Base-by-base conservation (phyloP, 163 green algal genomes). In the Smithsoniella earleae region DNA sequence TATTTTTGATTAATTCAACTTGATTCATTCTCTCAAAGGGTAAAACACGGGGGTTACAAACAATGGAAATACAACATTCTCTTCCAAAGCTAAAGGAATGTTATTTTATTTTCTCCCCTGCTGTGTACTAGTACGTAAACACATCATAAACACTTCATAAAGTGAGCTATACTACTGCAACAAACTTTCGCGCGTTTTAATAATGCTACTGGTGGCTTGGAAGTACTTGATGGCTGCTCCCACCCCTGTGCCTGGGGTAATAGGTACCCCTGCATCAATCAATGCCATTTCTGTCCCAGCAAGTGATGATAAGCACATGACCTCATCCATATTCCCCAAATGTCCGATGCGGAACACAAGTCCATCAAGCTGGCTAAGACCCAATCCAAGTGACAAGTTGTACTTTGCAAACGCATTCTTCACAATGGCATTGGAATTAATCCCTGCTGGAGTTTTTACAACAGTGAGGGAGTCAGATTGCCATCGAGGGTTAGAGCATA, bases 261-360 rank as follows among this genome's bases (percentile, higher is more conserved):
- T 85, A 22, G 52, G 33, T 38, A 93, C 78, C 30, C 93, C 93
- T 1, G 86, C 81, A 54, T 96, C 88, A 18, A 90, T 81, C 77
- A 98, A 83, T 25, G 88, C 84, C 91, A 98, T 96, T 81, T 98
- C 93, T 2, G 86, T 83, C 3, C 92, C 93, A n/a, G 76, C 80
- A 20, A 98, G 78, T 22, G 91, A 93, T 6, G 78, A 80, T 40
- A 83, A 76, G 66, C 96, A 78, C 89, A 96, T 97, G 2, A 97
- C 77, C 89, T 98, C 93, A 77, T 98, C 95, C 83, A 96, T 96
- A 84, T 97, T 96, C 66, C 93, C 93, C 43, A 98, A 81, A 83
- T 98, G 93, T 2, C 93, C 93, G 73, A 98, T 98, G 63, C 93
- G 85, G 86, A 98, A 98, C 30, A 97, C 91, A 78, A 88, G 87